These are phyloP conservation scores for Cladophialophora bantiana DNA, from an alignment of 2,329 filamentous ascomycete genomes.

Conservation along the genomic window DNA sequence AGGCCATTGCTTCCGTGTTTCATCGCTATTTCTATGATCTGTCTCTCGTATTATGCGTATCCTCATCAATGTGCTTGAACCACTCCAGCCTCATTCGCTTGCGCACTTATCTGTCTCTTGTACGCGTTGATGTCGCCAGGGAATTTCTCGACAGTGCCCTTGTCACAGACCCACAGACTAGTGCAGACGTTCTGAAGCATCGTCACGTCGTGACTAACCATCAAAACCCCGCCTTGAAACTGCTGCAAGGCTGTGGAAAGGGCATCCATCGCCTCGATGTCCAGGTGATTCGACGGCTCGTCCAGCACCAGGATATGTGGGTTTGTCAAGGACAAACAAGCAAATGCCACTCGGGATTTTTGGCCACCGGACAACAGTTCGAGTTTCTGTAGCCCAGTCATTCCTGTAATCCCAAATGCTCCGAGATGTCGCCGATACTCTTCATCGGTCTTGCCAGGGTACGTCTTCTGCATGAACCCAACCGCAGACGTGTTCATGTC, in stretches of 20 bases:
- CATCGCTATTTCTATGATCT: background rate
- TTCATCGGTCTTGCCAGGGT: slow-evolving; percentile 90
- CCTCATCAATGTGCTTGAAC: slow-evolving; percentile 60
- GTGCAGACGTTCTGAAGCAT: slow-evolving; percentile 97
- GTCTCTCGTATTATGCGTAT: background rate
- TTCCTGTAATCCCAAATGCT: slow-evolving; percentile 85
- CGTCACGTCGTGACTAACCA: slow-evolving; percentile 99
- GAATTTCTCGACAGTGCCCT: slow-evolving; percentile 94
- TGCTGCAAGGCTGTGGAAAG: slow-evolving; percentile 80
- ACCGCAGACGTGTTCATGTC: slow-evolving; percentile 90
- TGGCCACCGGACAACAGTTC: slow-evolving; percentile 92
- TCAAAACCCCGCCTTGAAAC: slow-evolving; percentile 94
- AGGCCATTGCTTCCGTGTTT: background rate
- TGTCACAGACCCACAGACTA: slow-evolving; percentile 94
- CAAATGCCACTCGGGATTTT: slow-evolving; percentile 97
- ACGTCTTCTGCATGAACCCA: slow-evolving; percentile 92
- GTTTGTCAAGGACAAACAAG: slow-evolving; percentile 91
- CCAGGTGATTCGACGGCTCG: slow-evolving; percentile 97
- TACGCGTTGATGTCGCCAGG: slow-evolving; percentile 93
- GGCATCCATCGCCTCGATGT: slow-evolving; percentile 99
- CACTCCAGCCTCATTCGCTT: slow-evolving; percentile 87
- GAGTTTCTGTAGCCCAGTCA: slow-evolving; percentile 96
- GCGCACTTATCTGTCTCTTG: slow-evolving; percentile 92
- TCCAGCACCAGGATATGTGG: slow-evolving; percentile 97
- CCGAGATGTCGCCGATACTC: slow-evolving; percentile 95